These are phyloP conservation scores for Podaxis sp. DNA, from an alignment of 768 basidiomycete genomes.

Conservation along the genomic window DNA sequence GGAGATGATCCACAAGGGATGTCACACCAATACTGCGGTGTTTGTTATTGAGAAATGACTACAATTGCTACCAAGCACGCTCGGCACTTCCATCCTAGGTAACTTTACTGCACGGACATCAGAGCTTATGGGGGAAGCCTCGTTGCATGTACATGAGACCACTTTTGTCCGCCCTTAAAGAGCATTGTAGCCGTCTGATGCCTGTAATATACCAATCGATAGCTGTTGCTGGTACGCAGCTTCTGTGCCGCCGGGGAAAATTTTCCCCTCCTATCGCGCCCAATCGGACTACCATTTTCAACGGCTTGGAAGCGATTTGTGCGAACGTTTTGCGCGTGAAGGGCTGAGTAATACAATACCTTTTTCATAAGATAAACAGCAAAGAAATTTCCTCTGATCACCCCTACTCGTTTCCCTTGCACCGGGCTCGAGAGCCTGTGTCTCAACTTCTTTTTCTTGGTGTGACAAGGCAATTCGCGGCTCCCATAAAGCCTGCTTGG, in stretches of 20 bases:
- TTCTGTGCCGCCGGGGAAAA: no score
- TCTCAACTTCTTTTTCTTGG: not conserved
- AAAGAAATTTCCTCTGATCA: no score
- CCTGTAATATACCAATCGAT: not conserved
- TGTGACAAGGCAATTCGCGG: no score
- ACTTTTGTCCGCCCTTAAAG: not conserved
- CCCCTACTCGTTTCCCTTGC: not conserved
- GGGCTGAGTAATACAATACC: no score
- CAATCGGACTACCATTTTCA: no score
- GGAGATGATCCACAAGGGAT: not conserved
- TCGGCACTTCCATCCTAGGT: not conserved
- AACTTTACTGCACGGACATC: not conserved
- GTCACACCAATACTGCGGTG: not conserved
- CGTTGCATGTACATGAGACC: not conserved
- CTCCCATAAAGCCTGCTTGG: not conserved
- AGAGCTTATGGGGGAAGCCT: not conserved
- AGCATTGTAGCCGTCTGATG: not conserved
- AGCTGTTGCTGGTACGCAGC: no score
- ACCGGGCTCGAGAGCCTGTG: not conserved
- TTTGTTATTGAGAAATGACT: not conserved
- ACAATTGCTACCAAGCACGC: not conserved
- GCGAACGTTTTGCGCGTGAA: no score
- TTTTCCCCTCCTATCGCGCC: no score
- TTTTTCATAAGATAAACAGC: no score
- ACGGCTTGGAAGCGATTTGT: no score